These are phyloP conservation scores for Caulochytrium protostelioides DNA, from an alignment of 371 early-diverging fungal species.

Conservation along the genomic window DNA sequence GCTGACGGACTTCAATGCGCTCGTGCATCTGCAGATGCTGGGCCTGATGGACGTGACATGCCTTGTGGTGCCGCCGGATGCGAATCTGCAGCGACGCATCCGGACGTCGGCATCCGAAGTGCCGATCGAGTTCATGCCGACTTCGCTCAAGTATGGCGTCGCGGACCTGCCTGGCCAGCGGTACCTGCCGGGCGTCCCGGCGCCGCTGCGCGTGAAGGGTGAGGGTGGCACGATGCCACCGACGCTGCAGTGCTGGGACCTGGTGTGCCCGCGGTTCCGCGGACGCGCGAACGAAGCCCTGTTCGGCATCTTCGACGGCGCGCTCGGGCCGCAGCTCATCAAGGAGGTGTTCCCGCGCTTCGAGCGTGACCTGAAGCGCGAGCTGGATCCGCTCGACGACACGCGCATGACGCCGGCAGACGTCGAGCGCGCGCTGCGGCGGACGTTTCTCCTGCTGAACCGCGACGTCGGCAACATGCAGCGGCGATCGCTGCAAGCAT, in stretches of 20 bases:
- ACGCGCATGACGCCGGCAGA: not conserved
- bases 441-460: constrained; percentile 4
- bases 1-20: constrained; percentile 50
- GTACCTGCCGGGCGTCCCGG: no score
- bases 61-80: constrained; percentile 58
- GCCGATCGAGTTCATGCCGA: constrained; percentile 15
- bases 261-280: constrained; percentile 56
- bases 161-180: constrained; percentile 54
- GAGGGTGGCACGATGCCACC: no score
- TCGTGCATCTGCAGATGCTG: constrained; percentile 48
- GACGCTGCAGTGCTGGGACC: constrained; percentile 39
- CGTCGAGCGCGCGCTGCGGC: constrained; percentile 3
- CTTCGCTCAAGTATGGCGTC: constrained; percentile 63
- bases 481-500: no score
- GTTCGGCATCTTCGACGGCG: constrained; percentile 71
- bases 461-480: constrained; percentile 1
- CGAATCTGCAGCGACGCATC: constrained; percentile 53
- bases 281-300: constrained; percentile 61
- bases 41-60: constrained; percentile 77
- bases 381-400: not conserved
- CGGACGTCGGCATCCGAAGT: constrained; percentile 54
- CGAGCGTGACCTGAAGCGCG: not conserved
- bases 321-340: constrained; percentile 3
- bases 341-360: not conserved
- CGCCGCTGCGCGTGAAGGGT: no score